Percentiles rank a stretch among this genome's conserved stretches.
phyloP scores from a whole-genome alignment of 768 basidiomycete species.

The Psilocybe azurescens region DNA sequence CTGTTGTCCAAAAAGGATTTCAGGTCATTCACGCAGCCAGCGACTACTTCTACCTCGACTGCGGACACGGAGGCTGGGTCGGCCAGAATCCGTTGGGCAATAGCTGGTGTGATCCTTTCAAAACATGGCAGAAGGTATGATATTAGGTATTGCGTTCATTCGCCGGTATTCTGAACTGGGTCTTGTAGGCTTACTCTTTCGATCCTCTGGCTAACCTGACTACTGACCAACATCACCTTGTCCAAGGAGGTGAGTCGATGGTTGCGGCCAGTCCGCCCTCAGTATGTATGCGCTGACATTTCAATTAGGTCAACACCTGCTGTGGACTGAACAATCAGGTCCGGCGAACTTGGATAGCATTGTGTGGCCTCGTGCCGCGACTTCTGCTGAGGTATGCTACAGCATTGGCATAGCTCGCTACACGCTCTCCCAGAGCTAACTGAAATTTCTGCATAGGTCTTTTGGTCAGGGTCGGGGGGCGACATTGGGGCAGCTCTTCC shows the following conservation, averaged over 20 bases:
- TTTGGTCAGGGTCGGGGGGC: conserved; percentile 69
- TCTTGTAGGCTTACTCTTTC: conserved; percentile 62
- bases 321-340: conserved; percentile 79
- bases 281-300: not conserved
- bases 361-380: conserved; percentile 75
- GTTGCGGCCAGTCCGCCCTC: not conserved
- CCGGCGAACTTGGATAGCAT: conserved; percentile 69
- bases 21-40: conserved; percentile 70
- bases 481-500: conserved; percentile 58
- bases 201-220: conserved; percentile 69
- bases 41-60: conserved; percentile 87
- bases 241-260: conserved; percentile 63
- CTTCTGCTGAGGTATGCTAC: conserved; percentile 58
- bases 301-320: conserved; percentile 58
- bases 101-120: conserved; percentile 82
- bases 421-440: not conserved
- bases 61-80: conserved; percentile 76
- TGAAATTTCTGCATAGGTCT: conserved; percentile 40
- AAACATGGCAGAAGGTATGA: conserved; percentile 77
- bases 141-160: not conserved
- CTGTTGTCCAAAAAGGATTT: conserved; percentile 63
- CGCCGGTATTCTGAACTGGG: not conserved
- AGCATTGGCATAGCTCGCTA: too few species aligned
- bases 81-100: conserved; percentile 53
- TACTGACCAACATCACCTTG: conserved; percentile 50